Evolutionary conservation across 1,284 basidiomycete genomes (phyloP), one percentile per base, ranked within the genome.

Genomic region (Trichosporon coremiiforme): DNA sequence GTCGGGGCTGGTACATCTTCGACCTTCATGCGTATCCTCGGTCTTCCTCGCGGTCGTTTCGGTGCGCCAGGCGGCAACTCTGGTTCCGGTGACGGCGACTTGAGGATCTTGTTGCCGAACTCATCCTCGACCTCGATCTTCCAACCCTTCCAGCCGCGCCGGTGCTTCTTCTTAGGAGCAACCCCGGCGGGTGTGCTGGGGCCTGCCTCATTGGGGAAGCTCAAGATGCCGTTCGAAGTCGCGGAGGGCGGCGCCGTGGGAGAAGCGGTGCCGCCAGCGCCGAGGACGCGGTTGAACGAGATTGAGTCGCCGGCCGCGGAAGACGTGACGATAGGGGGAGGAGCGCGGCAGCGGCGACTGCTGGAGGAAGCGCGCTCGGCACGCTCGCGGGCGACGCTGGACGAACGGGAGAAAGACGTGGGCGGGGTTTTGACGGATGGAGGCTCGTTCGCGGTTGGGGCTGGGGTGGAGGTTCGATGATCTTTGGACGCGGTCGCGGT

Each of bases 121-220:
- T 79, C 81, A 74, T 82, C 81, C 31, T 76, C 76, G 57, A 78
- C 62, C 33, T 80, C 79, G 68, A 80, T 75, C 3, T 77, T 79
- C 76, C 77, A 82, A 1, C 81, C 81, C 71, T 81, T 81, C 80
- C 80, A 81, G 1, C 80, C 79, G 31, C 70, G 69, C 13, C 70
- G 66, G 62, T 73, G 75, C 73, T 77, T 79, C 70, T 76, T 77
- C 70, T 77, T 79, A 12, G 65, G 36, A 0, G 60, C 29, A 60
- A 31, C 29, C 15, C 29, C 57, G 29, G 57, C 29, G 15, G 57
- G 57, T 5, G 57, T 60, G 17, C 57, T 60, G 57, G 57, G 57
- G 13, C 57, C 57, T 2, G 57, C 57, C 17, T 60, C 57, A 33
- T 33, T 60, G 2, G 57, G 29, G 7, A 33, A 33, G 20, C 29